Evolutionary conservation across 345 rosid genomes (phyloP), one percentile per base, ranked within the genome.

Genomic region (Euphorbia tirucalli): DNA sequence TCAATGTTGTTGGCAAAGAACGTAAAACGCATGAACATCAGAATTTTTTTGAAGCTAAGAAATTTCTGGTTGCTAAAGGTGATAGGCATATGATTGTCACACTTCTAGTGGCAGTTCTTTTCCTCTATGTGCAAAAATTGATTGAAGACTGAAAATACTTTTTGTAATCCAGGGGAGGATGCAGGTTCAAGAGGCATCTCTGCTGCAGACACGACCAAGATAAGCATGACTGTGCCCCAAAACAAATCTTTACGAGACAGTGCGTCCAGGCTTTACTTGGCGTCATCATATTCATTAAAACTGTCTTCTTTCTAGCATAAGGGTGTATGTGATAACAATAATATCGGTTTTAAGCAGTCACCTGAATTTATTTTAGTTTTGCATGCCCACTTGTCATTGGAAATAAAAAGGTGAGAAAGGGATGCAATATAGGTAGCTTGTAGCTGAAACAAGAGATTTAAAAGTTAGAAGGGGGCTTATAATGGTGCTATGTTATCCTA

Each of bases 241-340:
- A 73, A 75, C 74, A 87, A 87, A 74, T 78, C 87, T 74, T 72
- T 88, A 41, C 87, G 89, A 46, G 80, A 84, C 81, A 87, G 96
- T 90, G 46, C 28, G 83, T 81, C 44, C 73, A 58, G 48, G 7
- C 35, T 62, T 74, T 59, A 10, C 67, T 11, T 27, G 66, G n/a
- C 37, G 25, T 50, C 54, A 25, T 64, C 37, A 32, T 7, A 21
- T 67, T 39, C 41, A n/a, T 16, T 41, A 19, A 41, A 22, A 59
- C 43, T 60, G 39, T 58, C 61, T 9, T 67, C 58, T 46, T 54
- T 64, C 37, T 46, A 19, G 21, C 49, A 8, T 31, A 22, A 41
- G 21, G 39, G 28, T 61, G 65, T 30, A 46, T 7, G 28, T 9
- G 66, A 37, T 2, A 55, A 41, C 64, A 41, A 41, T 41, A 41